Conservation (phyloP, 2,329 filamentous ascomycete species). For the Lecanicillium sp. region DNA sequence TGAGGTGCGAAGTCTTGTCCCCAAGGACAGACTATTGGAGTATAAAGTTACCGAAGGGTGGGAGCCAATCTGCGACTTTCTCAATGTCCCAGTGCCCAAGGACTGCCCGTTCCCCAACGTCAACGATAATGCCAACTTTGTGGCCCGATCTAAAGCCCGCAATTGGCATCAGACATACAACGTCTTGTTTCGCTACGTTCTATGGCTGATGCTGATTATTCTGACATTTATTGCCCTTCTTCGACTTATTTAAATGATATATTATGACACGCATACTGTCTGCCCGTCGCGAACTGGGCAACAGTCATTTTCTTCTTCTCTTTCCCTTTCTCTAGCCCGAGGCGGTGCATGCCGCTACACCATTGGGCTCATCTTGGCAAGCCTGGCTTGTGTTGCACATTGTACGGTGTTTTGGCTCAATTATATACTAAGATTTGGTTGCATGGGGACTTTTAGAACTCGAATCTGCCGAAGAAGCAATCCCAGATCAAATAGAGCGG, state of each 20-base stretch:
- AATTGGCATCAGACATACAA: slow-evolving; percentile 28
- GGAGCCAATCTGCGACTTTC: slow-evolving; percentile 28
- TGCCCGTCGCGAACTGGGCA: no score
- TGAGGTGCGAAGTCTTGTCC: slow-evolving; percentile 22
- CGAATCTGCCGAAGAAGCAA: no score
- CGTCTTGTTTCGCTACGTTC: slow-evolving; percentile 18
- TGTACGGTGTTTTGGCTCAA: no score
- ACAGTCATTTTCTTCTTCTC: no score
- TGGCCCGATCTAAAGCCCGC: slow-evolving; percentile 20
- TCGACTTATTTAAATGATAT: neutral
- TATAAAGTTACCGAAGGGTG: slow-evolving; percentile 27
- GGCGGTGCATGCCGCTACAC: no score
- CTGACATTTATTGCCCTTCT: slow-evolving; percentile 8
- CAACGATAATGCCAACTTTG: slow-evolving; percentile 27
- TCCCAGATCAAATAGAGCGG: no score
- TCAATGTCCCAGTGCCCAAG: slow-evolving; percentile 23
- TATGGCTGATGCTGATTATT: slow-evolving; percentile 11
- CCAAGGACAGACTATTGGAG: slow-evolving; percentile 23
- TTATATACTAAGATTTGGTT: no score
- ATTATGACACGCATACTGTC: no score
- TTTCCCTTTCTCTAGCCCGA: no score
- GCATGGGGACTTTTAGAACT: no score
- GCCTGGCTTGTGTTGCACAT: no score
- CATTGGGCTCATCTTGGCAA: no score
- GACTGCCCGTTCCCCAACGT: slow-evolving; percentile 24